Conservation (phyloP, 1,284 basidiomycete genomes). For the Ustilago nuda region DNA sequence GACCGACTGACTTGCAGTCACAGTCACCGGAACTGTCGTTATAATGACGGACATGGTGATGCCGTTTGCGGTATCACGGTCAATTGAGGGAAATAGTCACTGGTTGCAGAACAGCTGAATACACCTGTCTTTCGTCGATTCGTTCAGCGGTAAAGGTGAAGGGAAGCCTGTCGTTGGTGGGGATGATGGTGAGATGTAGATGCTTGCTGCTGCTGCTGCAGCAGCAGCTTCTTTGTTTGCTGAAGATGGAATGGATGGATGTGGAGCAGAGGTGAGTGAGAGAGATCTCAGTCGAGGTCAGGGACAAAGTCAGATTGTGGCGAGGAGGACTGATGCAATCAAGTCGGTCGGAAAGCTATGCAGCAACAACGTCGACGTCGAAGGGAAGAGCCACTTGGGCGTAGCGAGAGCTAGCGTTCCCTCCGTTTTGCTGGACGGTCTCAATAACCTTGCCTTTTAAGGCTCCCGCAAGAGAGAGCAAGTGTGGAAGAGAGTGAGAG, state of each 20-base stretch:
- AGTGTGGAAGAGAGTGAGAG: background rate
- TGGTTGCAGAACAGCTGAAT: background rate
- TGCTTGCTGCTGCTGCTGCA: background rate
- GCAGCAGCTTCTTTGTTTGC: background rate
- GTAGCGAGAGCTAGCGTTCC: background rate
- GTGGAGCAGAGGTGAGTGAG: background rate
- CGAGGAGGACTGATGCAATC: background rate
- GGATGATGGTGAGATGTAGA: background rate
- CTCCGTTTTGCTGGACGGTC: background rate
- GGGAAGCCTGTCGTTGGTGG: background rate
- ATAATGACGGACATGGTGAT: conserved; percentile 27
- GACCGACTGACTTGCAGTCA: conserved; percentile 33
- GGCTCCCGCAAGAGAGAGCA: too few species aligned
- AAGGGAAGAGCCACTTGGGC: background rate
- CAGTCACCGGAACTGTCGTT: conserved; percentile 23
- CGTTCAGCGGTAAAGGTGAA: background rate
- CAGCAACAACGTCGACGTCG: background rate
- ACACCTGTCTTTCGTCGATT: background rate
- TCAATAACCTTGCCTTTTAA: background rate
- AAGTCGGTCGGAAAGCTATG: conserved; percentile 4
- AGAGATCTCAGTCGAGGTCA: background rate
- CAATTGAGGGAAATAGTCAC: background rate
- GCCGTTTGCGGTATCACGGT: background rate
- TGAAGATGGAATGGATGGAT: background rate
- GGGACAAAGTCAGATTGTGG: background rate